phyloP scores from a whole-genome alignment of 352 stramenopile genomes.

The Phytophthora aleatoria region DNA sequence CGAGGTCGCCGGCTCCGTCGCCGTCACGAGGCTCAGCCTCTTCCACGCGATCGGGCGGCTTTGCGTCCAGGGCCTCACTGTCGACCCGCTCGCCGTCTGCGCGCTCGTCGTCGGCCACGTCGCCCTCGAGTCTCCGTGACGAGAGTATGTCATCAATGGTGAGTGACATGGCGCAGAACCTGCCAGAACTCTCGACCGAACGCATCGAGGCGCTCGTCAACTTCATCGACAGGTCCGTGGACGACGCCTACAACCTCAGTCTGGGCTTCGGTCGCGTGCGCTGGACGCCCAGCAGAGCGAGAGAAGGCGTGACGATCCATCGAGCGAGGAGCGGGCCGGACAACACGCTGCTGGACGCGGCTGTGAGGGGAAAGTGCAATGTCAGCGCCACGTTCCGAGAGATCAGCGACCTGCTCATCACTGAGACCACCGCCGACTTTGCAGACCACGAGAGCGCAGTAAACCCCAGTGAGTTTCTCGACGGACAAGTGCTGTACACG shows the following conservation, averaged over 20 bases:
- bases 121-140: slow-evolving; percentile 37
- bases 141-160: slow-evolving; percentile 33
- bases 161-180: slow-evolving; percentile 25
- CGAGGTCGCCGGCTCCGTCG: slow-evolving; percentile 20
- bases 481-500: slow-evolving; percentile 78
- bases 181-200: slow-evolving; percentile 47
- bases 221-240: slow-evolving; percentile 78
- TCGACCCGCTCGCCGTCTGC: slow-evolving; percentile 21
- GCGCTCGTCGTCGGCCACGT: slow-evolving; percentile 31
- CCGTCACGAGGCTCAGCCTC: slow-evolving; percentile 6
- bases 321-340: slow-evolving; percentile 61
- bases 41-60: slow-evolving; percentile 10
- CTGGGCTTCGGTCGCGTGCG: slow-evolving; percentile 76
- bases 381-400: slow-evolving; percentile 75
- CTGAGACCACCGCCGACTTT: slow-evolving; percentile 73
- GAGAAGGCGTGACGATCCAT: slow-evolving; percentile 74
- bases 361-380: slow-evolving; percentile 75
- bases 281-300: slow-evolving; percentile 69
- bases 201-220: slow-evolving; percentile 55
- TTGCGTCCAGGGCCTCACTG: slow-evolving; percentile 17
- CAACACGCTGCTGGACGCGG: slow-evolving; percentile 65
- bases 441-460: slow-evolving; percentile 60
- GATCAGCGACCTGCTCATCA: slow-evolving; percentile 81
- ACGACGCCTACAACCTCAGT: slow-evolving; percentile 83
- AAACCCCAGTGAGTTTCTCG: slow-evolving; percentile 78